Evolutionary conservation across 2,329 filamentous ascomycete genomes (phyloP).

Genomic region (Periconia sp.): DNA sequence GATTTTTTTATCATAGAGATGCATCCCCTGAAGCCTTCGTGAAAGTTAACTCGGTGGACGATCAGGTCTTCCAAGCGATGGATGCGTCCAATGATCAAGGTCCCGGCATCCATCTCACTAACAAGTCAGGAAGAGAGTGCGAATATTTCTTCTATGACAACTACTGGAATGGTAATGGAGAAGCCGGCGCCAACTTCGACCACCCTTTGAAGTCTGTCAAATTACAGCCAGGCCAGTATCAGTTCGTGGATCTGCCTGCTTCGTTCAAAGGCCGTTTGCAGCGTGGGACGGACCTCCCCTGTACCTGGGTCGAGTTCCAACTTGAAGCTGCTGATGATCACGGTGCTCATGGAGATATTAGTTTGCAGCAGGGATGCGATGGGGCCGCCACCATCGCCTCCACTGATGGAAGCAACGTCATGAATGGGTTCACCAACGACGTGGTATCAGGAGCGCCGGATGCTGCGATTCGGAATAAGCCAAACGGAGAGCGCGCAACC

Average conservation of each 20-base stretch:
- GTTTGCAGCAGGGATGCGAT: constrained; percentile 43
- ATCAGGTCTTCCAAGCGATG: too few species aligned
- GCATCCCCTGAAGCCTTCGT: too few species aligned
- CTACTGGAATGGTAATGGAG: constrained; percentile 46
- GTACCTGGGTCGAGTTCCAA: constrained; percentile 47
- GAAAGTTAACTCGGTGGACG: too few species aligned
- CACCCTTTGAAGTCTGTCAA: constrained; percentile 39
- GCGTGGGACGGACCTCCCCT: constrained; percentile 40
- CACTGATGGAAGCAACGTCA: constrained; percentile 38
- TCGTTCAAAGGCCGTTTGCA: constrained; percentile 45
- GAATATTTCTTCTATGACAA: constrained; percentile 48
- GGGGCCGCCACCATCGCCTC: constrained; percentile 42
- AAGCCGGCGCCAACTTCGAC: constrained; percentile 46
- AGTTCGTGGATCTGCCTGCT: constrained; percentile 32
- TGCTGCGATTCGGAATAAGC: constrained; percentile 36
- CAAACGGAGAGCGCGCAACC: constrained; percentile 37
- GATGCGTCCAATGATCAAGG: constrained; percentile 1
- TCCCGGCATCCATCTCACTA: constrained; percentile 44
- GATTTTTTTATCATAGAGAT: background rate
- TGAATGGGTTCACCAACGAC: constrained; percentile 22
- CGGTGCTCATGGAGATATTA: constrained; percentile 43
- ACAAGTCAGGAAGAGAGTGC: constrained; percentile 36
- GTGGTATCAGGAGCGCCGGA: constrained; percentile 38
- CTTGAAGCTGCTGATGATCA: constrained; percentile 41
- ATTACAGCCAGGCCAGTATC: constrained; percentile 30